Evolutionary conservation across 78 protist species (phyloP).

Genomic region (Guillardia theta): DNA sequence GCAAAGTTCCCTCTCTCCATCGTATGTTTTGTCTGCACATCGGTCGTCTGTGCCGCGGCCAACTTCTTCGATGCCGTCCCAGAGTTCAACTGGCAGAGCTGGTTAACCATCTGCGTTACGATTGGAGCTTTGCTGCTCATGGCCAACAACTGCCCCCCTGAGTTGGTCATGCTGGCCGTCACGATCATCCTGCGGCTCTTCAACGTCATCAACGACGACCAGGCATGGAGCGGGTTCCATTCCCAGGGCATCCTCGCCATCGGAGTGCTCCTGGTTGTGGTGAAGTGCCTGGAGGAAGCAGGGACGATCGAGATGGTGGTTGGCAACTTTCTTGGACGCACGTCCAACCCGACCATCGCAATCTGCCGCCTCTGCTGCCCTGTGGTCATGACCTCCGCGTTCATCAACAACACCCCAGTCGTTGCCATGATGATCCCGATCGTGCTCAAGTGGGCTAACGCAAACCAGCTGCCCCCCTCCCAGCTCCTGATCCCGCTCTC

Average conservation of each 20-base stretch:
- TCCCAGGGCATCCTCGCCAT: slow-evolving; percentile 38
- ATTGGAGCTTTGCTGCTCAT: neutral
- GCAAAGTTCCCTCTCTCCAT: too few relatives aligned
- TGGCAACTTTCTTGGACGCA: neutral
- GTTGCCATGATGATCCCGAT: slow-evolving; percentile 47
- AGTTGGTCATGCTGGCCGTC: neutral
- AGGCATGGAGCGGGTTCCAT: slow-evolving; percentile 46
- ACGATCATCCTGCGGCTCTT: slow-evolving; percentile 12
- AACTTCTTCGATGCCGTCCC: neutral
- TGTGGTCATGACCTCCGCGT: neutral
- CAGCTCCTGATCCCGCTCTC: slow-evolving; percentile 33
- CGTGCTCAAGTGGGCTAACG: slow-evolving; percentile 30
- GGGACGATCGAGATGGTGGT: slow-evolving; percentile 5
- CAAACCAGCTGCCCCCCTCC: neutral
- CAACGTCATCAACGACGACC: slow-evolving; percentile 18
- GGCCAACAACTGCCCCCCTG: slow-evolving; percentile 38
- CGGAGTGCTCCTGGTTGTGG: slow-evolving; percentile 44
- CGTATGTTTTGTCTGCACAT: too few relatives aligned
- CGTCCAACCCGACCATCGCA: neutral
- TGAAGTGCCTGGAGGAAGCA: slow-evolving; percentile 19
- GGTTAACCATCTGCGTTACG: neutral
- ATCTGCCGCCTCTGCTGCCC: slow-evolving; percentile 29
- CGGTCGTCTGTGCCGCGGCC: neutral
- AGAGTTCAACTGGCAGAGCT: slow-evolving; percentile 21
- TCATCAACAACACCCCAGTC: slow-evolving; percentile 50